Conservation (phyloP, 495 filamentous ascomycete species). For the Trichocladium uniseriatum region DNA sequence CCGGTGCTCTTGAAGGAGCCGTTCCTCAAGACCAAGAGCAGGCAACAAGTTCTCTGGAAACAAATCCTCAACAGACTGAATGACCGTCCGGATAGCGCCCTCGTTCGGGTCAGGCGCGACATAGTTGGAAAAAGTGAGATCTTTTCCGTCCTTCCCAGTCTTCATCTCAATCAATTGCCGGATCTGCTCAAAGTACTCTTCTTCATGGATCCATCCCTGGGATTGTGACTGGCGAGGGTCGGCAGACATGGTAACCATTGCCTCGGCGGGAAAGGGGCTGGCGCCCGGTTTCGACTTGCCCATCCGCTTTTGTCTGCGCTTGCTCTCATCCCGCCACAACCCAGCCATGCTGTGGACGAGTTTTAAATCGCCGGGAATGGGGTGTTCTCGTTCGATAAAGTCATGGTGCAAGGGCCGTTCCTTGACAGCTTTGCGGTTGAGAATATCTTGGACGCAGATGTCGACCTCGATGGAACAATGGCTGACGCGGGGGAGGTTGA, state of each 20-base stretch:
- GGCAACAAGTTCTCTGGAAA: conserved; percentile 57
- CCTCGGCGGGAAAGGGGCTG: conserved; percentile 70
- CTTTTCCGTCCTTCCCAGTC: conserved; percentile 35
- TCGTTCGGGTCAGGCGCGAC: conserved; percentile 44
- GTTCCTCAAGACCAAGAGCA: conserved; percentile 32
- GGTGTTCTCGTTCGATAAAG: conserved; percentile 66
- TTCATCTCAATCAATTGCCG: conserved; percentile 54
- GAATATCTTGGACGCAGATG: conserved; percentile 76
- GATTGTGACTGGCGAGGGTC: conserved; percentile 58
- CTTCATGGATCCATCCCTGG: conserved; percentile 83
- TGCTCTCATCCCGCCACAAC: conserved; percentile 85
- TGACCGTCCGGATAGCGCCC: conserved; percentile 55
- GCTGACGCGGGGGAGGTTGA: conserved; percentile 62
- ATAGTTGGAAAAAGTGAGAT: conserved; percentile 55
- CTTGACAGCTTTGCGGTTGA: conserved; percentile 67
- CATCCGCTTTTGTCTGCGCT: conserved; percentile 62
- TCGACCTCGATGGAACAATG: conserved; percentile 86
- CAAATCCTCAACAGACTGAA: conserved; percentile 80
- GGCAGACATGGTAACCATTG: conserved; percentile 75
- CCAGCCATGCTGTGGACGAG: conserved; percentile 87
- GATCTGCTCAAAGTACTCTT: conserved; percentile 62
- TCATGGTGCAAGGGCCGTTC: conserved; percentile 75
- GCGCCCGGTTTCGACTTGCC: conserved; percentile 51
- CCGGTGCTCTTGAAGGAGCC: conserved; percentile 14
- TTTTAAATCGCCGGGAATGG: conserved; percentile 58